Evolutionary conservation across 441 rosid species (phyloP), one percentile per base, ranked within the genome.

Genomic region (Croton laevigatus): DNA sequence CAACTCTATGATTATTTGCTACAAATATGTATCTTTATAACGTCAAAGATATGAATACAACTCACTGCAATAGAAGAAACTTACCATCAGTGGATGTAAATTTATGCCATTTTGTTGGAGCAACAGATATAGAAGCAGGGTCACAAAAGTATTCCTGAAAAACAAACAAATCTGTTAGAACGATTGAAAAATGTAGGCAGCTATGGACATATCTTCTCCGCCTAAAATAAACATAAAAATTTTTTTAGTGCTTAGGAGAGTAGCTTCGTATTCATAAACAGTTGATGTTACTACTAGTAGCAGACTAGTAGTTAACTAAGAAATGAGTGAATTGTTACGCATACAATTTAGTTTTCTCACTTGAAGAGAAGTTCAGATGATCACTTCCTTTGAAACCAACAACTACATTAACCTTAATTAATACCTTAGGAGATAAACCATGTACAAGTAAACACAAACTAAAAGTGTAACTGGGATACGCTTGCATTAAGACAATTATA

Each of bases 81-180:
- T n/a, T 86, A 93, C 99, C 93, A 63, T 82, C 85, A 83, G 83
- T 91, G 37, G 96, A 83, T 70, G 89, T 79, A 78, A 91, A 93
- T 69, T 88, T 95, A 87, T 93, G 98, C 99, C 99, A 95, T 85
- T 91, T 95, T 66, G 82, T 66, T 74, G 90, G 82, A 65, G 94
- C 82, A 65, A 81, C 71, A 40, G 86, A 73, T 71, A 89, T 84
- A 66, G 97, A 88, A 75, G 89, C 86, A 37, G 99, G 99, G 80
- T 93, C 88, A 76, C 97, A 93, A 77, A 93, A 95, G 79, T 83
- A 76, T 71, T 93, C 99, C 99, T 95, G 85, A 89, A 80, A 81
- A 1, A 45, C 71, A 76, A 59, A 80, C 44, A 67, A 38, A n/a
- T 2, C 69, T 62, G 36, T 69, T 65, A 59, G 57, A 57, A 53